These are phyloP conservation scores for Physcomitrium patens DNA, from an alignment of 225 moss, liverwort and hornwort genomes.

Conservation along the genomic window DNA sequence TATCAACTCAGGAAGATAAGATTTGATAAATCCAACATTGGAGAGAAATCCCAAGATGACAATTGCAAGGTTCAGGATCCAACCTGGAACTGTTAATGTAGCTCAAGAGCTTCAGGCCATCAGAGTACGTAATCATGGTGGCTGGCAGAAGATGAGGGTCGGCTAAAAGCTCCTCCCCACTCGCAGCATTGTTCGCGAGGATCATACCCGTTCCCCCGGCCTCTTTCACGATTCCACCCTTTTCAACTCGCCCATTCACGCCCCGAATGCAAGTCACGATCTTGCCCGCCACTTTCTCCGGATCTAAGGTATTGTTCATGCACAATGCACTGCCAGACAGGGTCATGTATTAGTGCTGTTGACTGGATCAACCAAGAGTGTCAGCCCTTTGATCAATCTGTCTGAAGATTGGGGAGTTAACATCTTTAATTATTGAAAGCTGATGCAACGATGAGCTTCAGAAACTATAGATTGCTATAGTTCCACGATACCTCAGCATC, in stretches of 20 bases:
- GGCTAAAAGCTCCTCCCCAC: conserved; percentile 60
- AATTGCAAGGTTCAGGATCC: conserved; percentile 15
- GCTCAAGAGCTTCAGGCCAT: conserved; percentile 39
- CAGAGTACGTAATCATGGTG: conserved; percentile 40
- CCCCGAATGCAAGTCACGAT: conserved; percentile 73
- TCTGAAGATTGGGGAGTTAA: background rate
- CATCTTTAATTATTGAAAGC: background rate
- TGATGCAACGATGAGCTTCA: background rate
- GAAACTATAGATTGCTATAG: too few relatives aligned
- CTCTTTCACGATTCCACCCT: conserved; percentile 60
- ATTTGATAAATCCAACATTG: background rate
- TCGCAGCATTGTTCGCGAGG: conserved; percentile 56
- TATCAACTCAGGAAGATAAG: background rate
- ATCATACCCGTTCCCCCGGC: conserved; percentile 73
- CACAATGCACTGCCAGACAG: conserved; percentile 58
- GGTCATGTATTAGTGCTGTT: background rate
- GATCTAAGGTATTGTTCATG: conserved; percentile 57
- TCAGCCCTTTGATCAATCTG: background rate
- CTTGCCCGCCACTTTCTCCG: conserved; percentile 66
- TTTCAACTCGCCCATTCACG: conserved; percentile 66
- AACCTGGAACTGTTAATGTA: conserved; percentile 62
- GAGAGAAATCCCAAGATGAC: background rate
- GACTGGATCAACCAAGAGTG: background rate
- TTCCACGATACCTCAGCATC: conserved; percentile 38
- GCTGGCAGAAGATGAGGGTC: conserved; percentile 87